Evolutionary conservation across 2,329 filamentous ascomycete genomes (phyloP).

Genomic region (Ophiostoma sp.): DNA sequence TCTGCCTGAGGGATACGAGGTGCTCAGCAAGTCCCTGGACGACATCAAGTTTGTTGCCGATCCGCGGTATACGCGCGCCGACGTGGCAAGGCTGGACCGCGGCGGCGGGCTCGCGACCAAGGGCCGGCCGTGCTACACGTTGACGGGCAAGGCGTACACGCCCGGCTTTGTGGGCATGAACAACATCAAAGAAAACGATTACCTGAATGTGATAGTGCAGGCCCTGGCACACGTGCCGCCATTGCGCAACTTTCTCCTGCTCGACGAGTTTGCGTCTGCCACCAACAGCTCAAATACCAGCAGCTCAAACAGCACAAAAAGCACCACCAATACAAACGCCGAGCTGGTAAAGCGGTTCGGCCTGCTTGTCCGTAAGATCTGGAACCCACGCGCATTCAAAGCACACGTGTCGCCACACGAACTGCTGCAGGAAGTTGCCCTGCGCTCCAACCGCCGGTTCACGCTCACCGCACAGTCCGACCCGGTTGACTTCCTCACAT

Average conservation of each 20-base stretch:
- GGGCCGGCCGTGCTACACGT: conserved; percentile 56
- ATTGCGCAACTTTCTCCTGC: conserved; percentile 83
- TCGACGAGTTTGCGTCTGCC: conserved; percentile 65
- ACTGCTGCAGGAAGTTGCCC: conserved; percentile 86
- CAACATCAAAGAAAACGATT: conserved; percentile 99
- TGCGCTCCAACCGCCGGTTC: conserved; percentile 88
- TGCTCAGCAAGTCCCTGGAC: conserved; percentile 86
- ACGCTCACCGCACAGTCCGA: conserved; percentile 87
- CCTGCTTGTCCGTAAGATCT: conserved; percentile 90
- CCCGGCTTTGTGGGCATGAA: conserved; percentile 98
- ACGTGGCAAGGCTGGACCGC: conserved; percentile 76
- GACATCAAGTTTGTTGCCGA: conserved; percentile 98
- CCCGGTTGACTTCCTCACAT: conserved; percentile 91
- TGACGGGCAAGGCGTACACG: conserved; percentile 77
- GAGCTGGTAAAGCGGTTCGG: conserved; percentile 85
- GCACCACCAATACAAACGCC: conserved; percentile 45
- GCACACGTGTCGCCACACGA: conserved; percentile 96
- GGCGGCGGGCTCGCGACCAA: conserved; percentile 33
- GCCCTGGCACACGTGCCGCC: conserved; percentile 84
- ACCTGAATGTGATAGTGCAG: conserved; percentile 92
- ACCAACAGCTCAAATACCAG: background rate
- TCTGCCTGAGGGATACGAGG: conserved; percentile 93
- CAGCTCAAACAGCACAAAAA: background rate
- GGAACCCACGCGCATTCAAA: conserved; percentile 96
- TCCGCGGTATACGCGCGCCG: conserved; percentile 72